Evolutionary conservation across 2,329 filamentous ascomycete genomes (phyloP).

Genomic region (Calonectria pseudoturangicola): DNA sequence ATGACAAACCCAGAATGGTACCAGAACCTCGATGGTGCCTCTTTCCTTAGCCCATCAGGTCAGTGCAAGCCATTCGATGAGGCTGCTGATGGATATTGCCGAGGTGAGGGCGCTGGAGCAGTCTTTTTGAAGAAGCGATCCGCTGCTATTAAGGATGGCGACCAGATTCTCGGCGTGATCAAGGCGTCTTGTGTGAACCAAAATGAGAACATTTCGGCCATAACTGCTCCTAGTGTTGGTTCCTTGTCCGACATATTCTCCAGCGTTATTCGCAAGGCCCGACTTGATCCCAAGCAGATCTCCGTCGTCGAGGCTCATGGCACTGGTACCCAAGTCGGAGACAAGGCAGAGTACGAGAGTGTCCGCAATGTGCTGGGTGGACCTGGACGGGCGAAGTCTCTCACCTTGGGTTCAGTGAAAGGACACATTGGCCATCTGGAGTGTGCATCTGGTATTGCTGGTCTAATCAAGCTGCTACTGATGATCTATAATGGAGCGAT

Average conservation of each 20-base stretch:
- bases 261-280: neutral
- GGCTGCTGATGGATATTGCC: slow-evolving; percentile 69
- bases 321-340: neutral
- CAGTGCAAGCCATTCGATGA: slow-evolving; percentile 59
- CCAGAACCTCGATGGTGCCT: slow-evolving; percentile 44
- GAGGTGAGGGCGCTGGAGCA: slow-evolving; percentile 67
- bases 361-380: neutral
- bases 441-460: neutral
- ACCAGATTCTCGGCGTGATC: slow-evolving; percentile 66
- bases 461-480: neutral
- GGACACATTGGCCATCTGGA: neutral
- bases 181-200: slow-evolving; percentile 62
- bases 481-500: neutral
- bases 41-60: slow-evolving; percentile 53
- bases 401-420: neutral
- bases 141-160: slow-evolving; percentile 67
- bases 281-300: neutral
- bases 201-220: slow-evolving; percentile 59
- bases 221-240: neutral
- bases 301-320: neutral
- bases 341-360: slow-evolving; percentile 1
- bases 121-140: slow-evolving; percentile 69
- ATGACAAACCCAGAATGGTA: slow-evolving; percentile 48
- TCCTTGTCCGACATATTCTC: neutral
- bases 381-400: neutral